A percentile compares a stretch with the other conserved stretches of the same genome.
These are phyloP conservation scores for Backusella liffmaniae DNA, from an alignment of 192 early-diverging fungal genomes.

Conservation along the genomic window DNA sequence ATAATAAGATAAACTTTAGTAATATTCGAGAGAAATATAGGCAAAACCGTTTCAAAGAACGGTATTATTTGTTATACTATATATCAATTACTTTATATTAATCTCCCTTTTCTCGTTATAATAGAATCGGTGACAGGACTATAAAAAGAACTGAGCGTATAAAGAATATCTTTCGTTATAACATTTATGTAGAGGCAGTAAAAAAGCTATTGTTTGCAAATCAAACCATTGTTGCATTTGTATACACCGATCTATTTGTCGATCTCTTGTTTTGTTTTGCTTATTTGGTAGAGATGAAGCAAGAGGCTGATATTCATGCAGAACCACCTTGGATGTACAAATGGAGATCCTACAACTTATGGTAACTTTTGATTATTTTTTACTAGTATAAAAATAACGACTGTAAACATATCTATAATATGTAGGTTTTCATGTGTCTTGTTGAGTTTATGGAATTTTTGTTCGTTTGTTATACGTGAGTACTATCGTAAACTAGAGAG, in stretches of 20 bases:
- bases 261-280: slow-evolving; percentile 56
- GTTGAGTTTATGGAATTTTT: slow-evolving; percentile 31
- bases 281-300: slow-evolving; percentile 61
- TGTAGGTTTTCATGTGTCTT: slow-evolving; percentile 25
- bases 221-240: slow-evolving; percentile 27
- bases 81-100: background rate
- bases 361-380: slow-evolving; percentile 21
- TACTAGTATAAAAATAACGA: background rate
- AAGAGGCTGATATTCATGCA: slow-evolving; percentile 30
- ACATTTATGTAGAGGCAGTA: background rate
- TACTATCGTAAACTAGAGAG: background rate
- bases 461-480: slow-evolving; percentile 36
- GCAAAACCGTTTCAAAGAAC: slow-evolving; percentile 15
- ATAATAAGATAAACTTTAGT: slow-evolving; percentile 28
- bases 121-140: background rate
- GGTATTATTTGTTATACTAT: slow-evolving; percentile 13
- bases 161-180: background rate
- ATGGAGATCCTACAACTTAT: slow-evolving; percentile 43
- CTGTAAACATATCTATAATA: background rate
- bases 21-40: slow-evolving; percentile 31
- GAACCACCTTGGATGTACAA: slow-evolving; percentile 54
- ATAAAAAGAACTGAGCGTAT: background rate
- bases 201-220: slow-evolving; percentile 18
- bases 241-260: slow-evolving; percentile 52
- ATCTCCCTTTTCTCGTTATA: background rate